Percentiles rank a stretch among this genome's conserved stretches.
phyloP scores from a whole-genome alignment of 2,329 filamentous ascomycete genomes.

The Lecanoromycetidae sp. region DNA sequence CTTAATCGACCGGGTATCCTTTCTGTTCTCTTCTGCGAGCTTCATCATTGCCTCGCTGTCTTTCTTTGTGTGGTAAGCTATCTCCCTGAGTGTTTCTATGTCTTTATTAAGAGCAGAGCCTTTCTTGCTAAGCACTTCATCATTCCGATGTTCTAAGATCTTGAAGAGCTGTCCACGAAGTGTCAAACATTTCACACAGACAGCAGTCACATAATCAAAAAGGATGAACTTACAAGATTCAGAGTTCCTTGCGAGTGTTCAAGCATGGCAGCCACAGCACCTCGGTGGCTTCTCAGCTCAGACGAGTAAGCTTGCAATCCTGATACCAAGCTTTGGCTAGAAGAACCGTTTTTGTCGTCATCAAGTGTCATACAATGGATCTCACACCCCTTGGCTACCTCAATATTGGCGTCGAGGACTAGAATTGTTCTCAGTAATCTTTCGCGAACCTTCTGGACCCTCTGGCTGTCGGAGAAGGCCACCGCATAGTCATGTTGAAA shows the following conservation, averaged over 20 bases:
- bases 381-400: slow-evolving; percentile 6
- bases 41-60: slow-evolving; percentile 1
- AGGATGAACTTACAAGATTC: slow-evolving; percentile 2
- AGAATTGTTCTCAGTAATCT: slow-evolving; percentile 1
- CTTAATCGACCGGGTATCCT: slow-evolving; percentile 7
- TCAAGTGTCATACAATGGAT: neutral
- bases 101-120: slow-evolving; percentile 7
- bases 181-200: neutral
- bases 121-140: neutral
- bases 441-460: slow-evolving; percentile 9
- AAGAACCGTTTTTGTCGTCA: neutral
- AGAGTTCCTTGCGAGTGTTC: slow-evolving; percentile 5
- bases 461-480: slow-evolving; percentile 3
- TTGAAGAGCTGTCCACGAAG: slow-evolving; percentile 7
- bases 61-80: slow-evolving; percentile 1
- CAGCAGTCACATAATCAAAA: neutral
- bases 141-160: slow-evolving; percentile 10
- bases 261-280: neutral
- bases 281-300: slow-evolving; percentile 4
- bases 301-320: slow-evolving; percentile 5
- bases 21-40: slow-evolving; percentile 6
- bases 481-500: slow-evolving; percentile 7
- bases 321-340: neutral
- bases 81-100: slow-evolving; percentile 7
- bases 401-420: slow-evolving; percentile 7